These are phyloP conservation scores for Ogataea polymorpha DNA, from an alignment of 805 yeast genomes.

Conservation along the genomic window DNA sequence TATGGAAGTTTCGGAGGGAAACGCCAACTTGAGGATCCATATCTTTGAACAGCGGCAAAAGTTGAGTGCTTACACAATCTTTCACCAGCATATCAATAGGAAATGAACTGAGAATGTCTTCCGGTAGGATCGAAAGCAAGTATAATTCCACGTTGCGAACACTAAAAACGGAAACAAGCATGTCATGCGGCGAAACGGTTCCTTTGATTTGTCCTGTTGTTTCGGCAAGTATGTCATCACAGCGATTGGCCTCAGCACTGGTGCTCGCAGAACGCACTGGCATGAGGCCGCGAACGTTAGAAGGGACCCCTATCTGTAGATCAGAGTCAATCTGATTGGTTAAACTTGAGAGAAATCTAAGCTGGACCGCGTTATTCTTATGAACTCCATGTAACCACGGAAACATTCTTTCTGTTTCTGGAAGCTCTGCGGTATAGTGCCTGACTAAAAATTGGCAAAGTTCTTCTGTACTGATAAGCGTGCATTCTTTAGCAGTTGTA, in stretches of 20 bases:
- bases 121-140: constrained; percentile 27
- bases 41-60: constrained; percentile 52
- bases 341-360: constrained; percentile 38
- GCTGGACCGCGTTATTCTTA: constrained; percentile 51
- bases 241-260: constrained; percentile 29
- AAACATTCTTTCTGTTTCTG: constrained; percentile 66
- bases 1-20: constrained; percentile 77
- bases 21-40: constrained; percentile 72
- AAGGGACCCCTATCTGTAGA: constrained; percentile 22
- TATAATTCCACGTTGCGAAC: constrained; percentile 28
- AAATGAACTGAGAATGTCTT: constrained; percentile 18
- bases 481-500: constrained; percentile 14
- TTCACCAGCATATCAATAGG: constrained; percentile 32
- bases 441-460: constrained; percentile 19
- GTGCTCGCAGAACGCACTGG: constrained; percentile 31
- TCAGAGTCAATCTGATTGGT: constrained; percentile 12
- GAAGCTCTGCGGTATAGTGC: constrained; percentile 38
- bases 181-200: constrained; percentile 50
- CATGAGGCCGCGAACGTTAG: constrained; percentile 26
- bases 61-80: constrained; percentile 43
- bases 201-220: constrained; percentile 51
- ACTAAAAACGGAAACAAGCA: constrained; percentile 44
- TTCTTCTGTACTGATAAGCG: constrained; percentile 27
- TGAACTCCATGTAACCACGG: constrained; percentile 91
- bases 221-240: constrained; percentile 32